These are phyloP conservation scores for Triangularia setosa DNA, from an alignment of 2,329 filamentous ascomycete genomes.

Conservation along the genomic window DNA sequence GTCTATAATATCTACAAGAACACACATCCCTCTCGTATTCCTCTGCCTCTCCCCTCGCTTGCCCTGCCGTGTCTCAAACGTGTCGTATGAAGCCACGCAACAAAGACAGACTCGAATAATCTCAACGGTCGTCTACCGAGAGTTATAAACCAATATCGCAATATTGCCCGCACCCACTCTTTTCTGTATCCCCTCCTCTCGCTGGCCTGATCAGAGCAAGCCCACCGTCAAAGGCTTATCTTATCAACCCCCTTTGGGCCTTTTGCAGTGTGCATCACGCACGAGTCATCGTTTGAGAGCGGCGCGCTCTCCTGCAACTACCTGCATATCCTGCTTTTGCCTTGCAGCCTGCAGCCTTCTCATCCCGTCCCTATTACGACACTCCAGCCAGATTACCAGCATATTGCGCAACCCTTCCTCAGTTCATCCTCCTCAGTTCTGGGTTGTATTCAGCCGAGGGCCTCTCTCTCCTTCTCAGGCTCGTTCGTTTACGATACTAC, in stretches of 20 bases:
- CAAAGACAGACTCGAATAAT: background rate
- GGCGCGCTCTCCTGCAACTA: background rate
- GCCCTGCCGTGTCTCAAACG: background rate
- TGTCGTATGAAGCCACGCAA: background rate
- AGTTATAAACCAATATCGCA: background rate
- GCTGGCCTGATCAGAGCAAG: background rate
- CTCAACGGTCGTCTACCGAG: background rate
- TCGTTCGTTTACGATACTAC: background rate
- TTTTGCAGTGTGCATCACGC: constrained; percentile 6
- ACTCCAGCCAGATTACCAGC: constrained; percentile 10
- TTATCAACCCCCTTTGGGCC: constrained; percentile 3
- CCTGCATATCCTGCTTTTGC: background rate
- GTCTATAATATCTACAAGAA: background rate
- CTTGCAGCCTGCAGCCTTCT: background rate
- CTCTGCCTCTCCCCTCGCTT: background rate
- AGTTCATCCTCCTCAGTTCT: background rate
- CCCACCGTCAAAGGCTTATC: background rate
- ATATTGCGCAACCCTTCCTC: background rate
- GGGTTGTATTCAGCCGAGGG: background rate
- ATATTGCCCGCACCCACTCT: background rate
- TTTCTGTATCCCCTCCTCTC: background rate
- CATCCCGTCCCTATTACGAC: background rate
- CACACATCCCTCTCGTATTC: constrained; percentile 2
- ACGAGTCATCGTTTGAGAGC: background rate
- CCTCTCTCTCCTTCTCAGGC: background rate